phyloP scores from a whole-genome alignment of 176 grass and related monocot genomes.

The Dendrocalamus sinicus region DNA sequence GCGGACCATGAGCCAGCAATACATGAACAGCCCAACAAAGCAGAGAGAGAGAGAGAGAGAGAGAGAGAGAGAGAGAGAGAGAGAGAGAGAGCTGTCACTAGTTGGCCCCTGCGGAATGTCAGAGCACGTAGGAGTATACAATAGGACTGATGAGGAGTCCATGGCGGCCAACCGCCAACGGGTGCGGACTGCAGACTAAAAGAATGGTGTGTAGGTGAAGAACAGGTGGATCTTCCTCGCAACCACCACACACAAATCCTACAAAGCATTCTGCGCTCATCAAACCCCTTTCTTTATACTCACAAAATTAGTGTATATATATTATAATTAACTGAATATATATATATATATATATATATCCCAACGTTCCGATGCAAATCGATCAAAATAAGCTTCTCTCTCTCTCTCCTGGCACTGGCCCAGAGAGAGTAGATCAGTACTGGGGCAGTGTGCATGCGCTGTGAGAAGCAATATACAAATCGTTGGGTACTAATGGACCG shows the following conservation, averaged over 20 bases:
- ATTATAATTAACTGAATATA: too few species aligned
- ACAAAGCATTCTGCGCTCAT: constrained; percentile 47
- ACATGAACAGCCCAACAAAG: not conserved
- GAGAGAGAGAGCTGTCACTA: constrained; percentile 1
- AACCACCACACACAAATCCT: constrained; percentile 51
- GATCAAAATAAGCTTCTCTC: constrained; percentile 3
- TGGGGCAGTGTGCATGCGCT: constrained; percentile 58
- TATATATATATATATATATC: not conserved
- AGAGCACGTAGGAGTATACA: constrained; percentile 35
- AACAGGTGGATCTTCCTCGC: constrained; percentile 52
- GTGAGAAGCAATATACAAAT: constrained; percentile 53
- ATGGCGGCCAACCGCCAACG: constrained; percentile 4
- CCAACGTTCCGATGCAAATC: constrained; percentile 31
- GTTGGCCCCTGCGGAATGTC: constrained; percentile 40
- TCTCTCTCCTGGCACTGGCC: not conserved
- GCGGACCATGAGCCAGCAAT: too few species aligned
- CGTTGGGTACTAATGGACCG: constrained; percentile 17
- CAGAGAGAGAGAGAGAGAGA: not conserved
- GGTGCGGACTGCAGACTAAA: not conserved
- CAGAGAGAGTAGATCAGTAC: constrained; percentile 52
- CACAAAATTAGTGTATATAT: not conserved
- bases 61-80: not conserved
- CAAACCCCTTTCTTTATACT: constrained; percentile 17
- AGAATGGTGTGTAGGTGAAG: constrained; percentile 21
- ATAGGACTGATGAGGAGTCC: constrained; percentile 1